Conservation (phyloP, 2,329 filamentous ascomycete genomes). For the Exophiala aquamarina region DNA sequence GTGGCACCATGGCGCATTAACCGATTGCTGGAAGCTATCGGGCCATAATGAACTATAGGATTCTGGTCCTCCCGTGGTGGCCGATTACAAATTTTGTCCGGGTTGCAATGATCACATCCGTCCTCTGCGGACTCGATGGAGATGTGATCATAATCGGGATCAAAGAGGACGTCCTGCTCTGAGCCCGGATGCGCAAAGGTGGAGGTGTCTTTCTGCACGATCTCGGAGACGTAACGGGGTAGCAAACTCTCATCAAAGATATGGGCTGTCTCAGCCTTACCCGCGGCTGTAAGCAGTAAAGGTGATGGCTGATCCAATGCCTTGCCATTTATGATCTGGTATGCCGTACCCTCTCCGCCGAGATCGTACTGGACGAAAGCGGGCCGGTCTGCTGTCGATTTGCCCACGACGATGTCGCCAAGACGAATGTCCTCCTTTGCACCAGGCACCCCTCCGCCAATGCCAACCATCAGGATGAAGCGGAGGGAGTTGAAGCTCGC, state of each 20-base stretch:
- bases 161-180: conserved; percentile 28
- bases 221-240: too few relatives aligned
- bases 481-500: conserved; percentile 25
- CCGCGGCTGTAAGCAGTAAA: conserved; percentile 23
- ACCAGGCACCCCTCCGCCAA: conserved; percentile 24
- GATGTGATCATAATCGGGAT: conserved; percentile 27
- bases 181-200: conserved; percentile 24
- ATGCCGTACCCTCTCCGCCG: conserved; percentile 11
- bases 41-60: conserved; percentile 29
- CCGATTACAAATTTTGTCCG: conserved; percentile 6
- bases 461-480: conserved; percentile 25
- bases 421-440: conserved; percentile 15
- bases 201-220: conserved; percentile 26
- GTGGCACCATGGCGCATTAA: conserved; percentile 16
- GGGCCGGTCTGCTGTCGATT: too few relatives aligned
- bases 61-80: conserved; percentile 9
- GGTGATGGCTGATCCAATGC: conserved; percentile 17
- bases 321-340: too few relatives aligned
- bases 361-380: conserved; percentile 27
- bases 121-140: conserved; percentile 14
- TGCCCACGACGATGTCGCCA: conserved; percentile 14
- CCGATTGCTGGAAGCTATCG: conserved; percentile 25
- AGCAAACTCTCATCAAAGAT: conserved; percentile 25
- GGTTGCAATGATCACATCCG: conserved; percentile 15
- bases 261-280: conserved; percentile 24